Base-by-base conservation (phyloP, 495 filamentous ascomycete genomes). In the Rhizodiscina lignyota region DNA sequence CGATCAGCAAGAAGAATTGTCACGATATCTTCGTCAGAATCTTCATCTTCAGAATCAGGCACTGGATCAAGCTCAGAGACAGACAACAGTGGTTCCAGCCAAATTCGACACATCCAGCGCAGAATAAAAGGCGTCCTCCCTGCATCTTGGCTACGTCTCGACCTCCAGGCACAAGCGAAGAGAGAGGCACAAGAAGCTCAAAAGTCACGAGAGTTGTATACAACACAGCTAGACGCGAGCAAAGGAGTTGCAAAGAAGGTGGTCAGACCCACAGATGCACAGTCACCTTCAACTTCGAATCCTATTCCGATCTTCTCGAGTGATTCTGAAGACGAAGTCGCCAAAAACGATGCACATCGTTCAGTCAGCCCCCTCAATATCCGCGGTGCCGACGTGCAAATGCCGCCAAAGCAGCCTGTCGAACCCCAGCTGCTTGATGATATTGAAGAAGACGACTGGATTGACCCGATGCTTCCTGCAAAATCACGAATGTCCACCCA, bases 111-210 rank as follows among this genome's bases (percentile, higher is more conserved):
- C 34, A 46, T 61, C 12, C 57, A 66, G 27, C 67, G 62, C 30
- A 72, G 58, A 39, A 87, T 87, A 30, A 74, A 73, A 36, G 86
- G 86, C 23, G 84, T 94, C 12, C 66, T 96, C 29, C 86, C 87
- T 23, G 87, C 87, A 4, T 94, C 87, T 2, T 93, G 79, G 77
- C 64, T 91, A 30, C 71, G 79, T 42, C 60, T 96, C 26, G 75
- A 93, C 44, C 58, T 62, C 35, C 52, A 55, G 39, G 32, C 53
- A 32, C 45, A 53, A 35, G 35, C 39, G 19, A 56, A 39, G 43
- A 63, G 47, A 38, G 48, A 62, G 52, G 43, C 58, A 39, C 13
- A 63, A 67, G 54, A 68, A 68, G 51, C 58, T 72, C 35, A 44
- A 41, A 65, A 47, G 18, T 8, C 34, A 42, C 20, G 48, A 34